Percentiles rank a stretch among this genome's conserved stretches.
Evolutionary conservation across 2,329 filamentous ascomycete genomes (phyloP).

Genomic region (Myriosclerotinia curreyana): DNA sequence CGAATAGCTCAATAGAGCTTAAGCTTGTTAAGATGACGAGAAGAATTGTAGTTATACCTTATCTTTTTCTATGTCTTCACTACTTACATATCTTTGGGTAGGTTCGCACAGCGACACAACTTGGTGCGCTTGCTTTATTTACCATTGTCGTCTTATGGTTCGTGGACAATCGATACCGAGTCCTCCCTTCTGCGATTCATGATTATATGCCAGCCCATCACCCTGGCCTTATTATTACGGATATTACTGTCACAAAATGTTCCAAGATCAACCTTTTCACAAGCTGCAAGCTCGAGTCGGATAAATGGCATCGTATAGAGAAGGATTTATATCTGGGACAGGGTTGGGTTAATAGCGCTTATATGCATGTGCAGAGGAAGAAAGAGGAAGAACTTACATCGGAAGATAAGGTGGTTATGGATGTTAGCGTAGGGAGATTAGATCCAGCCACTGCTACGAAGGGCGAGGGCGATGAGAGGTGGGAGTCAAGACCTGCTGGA

Average conservation of each 20-base stretch:
- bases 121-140: conserved; percentile 42
- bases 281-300: conserved; percentile 58
- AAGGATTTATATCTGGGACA: conserved; percentile 67
- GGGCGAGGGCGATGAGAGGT: conserved; percentile 53
- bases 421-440: conserved; percentile 60
- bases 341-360: conserved; percentile 64
- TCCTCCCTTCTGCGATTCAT: conserved; percentile 67
- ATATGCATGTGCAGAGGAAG: conserved; percentile 66
- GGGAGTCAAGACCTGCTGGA: conserved; percentile 65
- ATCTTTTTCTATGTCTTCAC: conserved; percentile 2
- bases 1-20: conserved; percentile 20
- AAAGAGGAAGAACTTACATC: conserved; percentile 62
- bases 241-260: conserved; percentile 64
- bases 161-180: conserved; percentile 65
- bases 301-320: conserved; percentile 62
- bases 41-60: conserved; percentile 36
- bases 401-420: conserved; percentile 63
- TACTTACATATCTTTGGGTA: conserved; percentile 32
- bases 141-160: conserved; percentile 59
- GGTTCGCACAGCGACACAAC: conserved; percentile 45
- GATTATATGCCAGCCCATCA: conserved; percentile 66
- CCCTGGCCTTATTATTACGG: conserved; percentile 65
- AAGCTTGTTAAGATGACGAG: conserved; percentile 36
- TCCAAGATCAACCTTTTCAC: conserved; percentile 58
- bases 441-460: conserved; percentile 55